Evolutionary conservation across 2,329 filamentous ascomycete genomes (phyloP).

Genomic region (Colletotrichum sp.): DNA sequence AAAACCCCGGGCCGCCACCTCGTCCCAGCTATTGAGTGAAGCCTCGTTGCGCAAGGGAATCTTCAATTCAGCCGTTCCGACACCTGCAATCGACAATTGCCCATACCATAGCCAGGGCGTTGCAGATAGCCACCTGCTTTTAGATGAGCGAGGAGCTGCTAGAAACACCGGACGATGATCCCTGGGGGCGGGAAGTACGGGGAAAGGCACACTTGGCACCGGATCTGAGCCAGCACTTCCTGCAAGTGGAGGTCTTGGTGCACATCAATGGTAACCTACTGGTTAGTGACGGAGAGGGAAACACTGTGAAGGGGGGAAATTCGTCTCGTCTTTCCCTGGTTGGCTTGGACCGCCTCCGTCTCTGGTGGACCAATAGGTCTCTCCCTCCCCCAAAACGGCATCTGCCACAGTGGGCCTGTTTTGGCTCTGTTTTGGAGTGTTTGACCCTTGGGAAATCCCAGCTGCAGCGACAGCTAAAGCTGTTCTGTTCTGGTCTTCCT

Average conservation of each 20-base stretch:
- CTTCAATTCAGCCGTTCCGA: not conserved
- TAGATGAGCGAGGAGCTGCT: not conserved
- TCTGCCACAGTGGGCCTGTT: conserved; percentile 22
- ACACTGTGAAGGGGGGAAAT: not conserved
- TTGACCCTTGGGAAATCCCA: conserved; percentile 10
- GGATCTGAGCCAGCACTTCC: not conserved
- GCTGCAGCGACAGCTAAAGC: not conserved
- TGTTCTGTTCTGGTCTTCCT: not conserved
- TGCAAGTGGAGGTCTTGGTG: not conserved
- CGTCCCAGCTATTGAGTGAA: not conserved
- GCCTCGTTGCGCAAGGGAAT: not conserved
- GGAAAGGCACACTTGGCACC: not conserved
- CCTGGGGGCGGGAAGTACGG: not conserved
- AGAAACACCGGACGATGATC: not conserved
- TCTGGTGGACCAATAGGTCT: not conserved
- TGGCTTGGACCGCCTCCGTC: conserved; percentile 5
- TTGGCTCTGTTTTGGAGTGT: conserved; percentile 20
- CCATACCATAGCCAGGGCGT: not conserved
- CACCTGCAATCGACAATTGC: not conserved
- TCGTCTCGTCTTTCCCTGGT: not conserved
- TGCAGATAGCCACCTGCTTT: not conserved
- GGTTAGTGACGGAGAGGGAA: not conserved
- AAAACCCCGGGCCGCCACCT: not conserved
- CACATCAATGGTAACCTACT: not conserved
- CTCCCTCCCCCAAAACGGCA: conserved; percentile 1